Conservation (phyloP, 2,329 filamentous ascomycete species). For the Ascochyta rabiei region DNA sequence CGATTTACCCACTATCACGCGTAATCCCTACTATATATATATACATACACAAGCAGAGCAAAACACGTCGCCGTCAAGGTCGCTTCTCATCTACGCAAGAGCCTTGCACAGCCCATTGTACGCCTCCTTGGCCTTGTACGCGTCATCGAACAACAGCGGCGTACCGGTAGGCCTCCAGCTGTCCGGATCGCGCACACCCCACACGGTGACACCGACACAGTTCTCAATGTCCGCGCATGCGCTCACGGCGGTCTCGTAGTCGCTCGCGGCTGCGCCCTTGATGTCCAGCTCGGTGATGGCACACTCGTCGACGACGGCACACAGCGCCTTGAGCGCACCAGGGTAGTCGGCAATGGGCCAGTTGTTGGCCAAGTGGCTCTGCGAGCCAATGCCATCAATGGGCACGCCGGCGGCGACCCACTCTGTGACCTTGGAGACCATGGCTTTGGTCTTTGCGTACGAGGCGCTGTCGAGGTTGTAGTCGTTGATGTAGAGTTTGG, state of each 20-base stretch:
- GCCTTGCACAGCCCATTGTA: conserved; percentile 34
- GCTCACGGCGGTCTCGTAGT: conserved; percentile 62
- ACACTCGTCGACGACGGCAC: conserved; percentile 60
- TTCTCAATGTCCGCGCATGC: conserved; percentile 64
- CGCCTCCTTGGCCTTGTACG: conserved; percentile 51
- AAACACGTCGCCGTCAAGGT: neutral
- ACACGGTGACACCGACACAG: conserved; percentile 71
- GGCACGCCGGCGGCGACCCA: conserved; percentile 67
- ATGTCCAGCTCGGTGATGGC: conserved; percentile 75
- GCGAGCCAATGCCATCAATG: conserved; percentile 69
- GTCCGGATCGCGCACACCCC: conserved; percentile 56
- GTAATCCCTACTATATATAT: neutral
- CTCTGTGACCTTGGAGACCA: conserved; percentile 65
- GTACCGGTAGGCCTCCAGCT: conserved; percentile 48
- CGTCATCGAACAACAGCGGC: conserved; percentile 52
- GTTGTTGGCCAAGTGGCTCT: conserved; percentile 58
- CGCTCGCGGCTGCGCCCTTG: conserved; percentile 58
- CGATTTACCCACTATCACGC: neutral
- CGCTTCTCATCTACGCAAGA: neutral
- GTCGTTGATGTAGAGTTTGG: conserved; percentile 79
- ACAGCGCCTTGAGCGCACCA: conserved; percentile 60
- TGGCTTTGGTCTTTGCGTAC: conserved; percentile 63
- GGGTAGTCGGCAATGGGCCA: conserved; percentile 55
- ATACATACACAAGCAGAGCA: neutral
- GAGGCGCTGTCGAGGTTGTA: conserved; percentile 65